Evolutionary conservation across 2,329 filamentous ascomycete genomes (phyloP), one percentile per base, ranked within the genome.

Genomic region (Didymella arachidicola): DNA sequence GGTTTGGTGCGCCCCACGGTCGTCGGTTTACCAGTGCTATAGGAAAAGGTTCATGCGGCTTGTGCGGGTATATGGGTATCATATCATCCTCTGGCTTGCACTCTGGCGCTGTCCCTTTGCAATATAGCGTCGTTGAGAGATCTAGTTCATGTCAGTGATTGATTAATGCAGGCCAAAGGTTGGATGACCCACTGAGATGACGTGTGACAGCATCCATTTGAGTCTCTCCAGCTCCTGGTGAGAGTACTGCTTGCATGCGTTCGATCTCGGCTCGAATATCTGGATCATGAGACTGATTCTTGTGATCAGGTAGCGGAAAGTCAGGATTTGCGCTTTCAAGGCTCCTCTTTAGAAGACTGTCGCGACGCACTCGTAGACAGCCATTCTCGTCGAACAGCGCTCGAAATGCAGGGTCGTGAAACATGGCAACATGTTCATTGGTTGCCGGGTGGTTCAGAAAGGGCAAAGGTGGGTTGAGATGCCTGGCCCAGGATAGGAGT

Each of bases 21-120:
- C 85, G 82, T 2, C 90, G 84, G 63, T 87, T 89, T 0, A 92
- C 89, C 47, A 93, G 79, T 1, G 89, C 90, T 63, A 93, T 91
- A 0, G 90, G 88, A 16, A 91, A 85, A 0, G 85, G 81, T 2
- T 81, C 77, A 59, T 86, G 83, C 0, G 76, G 72, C 0, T 80
- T 78, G 22, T 86, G 80, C 0, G 85, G 77, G 7, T 90, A 82
- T 55, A 90, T 91, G 0, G 90, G 90, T 11, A 83, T 87, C 84
- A 92, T 89, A 49, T 83, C 81, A 2, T 87, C 80, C 0, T 79
- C 78, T 8, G 81, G 77, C 0, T 79, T 69, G 30, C 80, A 82
- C 1, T 87, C 84, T 0, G 86, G 86, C 0, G 84, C 86, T 14
- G 83, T 80, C 0, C 81, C 80, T 0, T 74, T 73, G 48, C 86